phyloP scores from a whole-genome alignment of 139 green algal genomes.

The Coccomyxa sp. region DNA sequence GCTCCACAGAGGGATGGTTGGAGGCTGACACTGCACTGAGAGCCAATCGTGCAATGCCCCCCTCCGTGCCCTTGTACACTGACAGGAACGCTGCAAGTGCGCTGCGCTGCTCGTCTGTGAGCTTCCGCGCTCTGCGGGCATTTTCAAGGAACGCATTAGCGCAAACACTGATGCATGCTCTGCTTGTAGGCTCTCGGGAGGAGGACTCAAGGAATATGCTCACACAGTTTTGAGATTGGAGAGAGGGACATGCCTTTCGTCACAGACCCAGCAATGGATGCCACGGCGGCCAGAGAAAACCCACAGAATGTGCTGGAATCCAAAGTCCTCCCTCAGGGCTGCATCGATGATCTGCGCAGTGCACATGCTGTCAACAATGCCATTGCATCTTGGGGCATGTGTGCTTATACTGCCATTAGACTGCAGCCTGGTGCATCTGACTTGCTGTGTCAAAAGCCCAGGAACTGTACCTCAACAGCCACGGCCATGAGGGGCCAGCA shows the following conservation, averaged over 20 bases:
- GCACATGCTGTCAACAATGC: neutral
- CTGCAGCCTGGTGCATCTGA: neutral
- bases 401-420: too few species aligned
- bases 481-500: constrained; percentile 97
- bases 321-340: constrained; percentile 89
- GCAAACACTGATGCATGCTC: neutral
- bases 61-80: constrained; percentile 75
- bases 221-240: neutral
- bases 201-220: neutral
- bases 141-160: neutral
- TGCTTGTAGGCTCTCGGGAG: neutral
- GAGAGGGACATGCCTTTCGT: constrained; percentile 56
- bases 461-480: constrained; percentile 72
- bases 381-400: neutral
- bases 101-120: constrained; percentile 84
- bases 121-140: constrained; percentile 49
- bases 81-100: constrained; percentile 83
- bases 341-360: constrained; percentile 71
- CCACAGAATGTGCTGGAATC: constrained; percentile 95
- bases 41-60: constrained; percentile 45
- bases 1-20: constrained; percentile 61
- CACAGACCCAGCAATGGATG: constrained; percentile 97
- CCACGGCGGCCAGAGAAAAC: constrained; percentile 94
- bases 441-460: neutral
- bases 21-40: constrained; percentile 11